phyloP scores from a whole-genome alignment of 331 rosid species.

The Cucumis variabilis region DNA sequence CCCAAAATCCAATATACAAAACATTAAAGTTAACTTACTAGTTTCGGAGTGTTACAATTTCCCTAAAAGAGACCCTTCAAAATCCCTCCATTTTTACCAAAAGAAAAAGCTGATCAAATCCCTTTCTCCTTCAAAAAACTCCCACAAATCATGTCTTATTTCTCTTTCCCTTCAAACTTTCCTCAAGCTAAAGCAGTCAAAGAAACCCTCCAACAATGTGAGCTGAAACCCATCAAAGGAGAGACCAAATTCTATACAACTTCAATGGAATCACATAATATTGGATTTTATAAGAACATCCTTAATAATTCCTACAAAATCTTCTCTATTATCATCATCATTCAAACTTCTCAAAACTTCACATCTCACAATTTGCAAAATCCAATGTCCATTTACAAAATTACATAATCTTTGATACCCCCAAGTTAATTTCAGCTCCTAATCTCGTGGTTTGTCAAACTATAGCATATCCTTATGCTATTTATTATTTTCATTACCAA shows the following conservation, averaged over 20 bases:
- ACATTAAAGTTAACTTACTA: too few relatives aligned
- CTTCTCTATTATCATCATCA: background rate
- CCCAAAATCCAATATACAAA: too few relatives aligned
- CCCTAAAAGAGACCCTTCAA: too few relatives aligned
- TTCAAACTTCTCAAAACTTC: conserved; percentile 43
- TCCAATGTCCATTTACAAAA: conserved; percentile 63
- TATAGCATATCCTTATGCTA: conserved; percentile 77
- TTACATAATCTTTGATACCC: conserved; percentile 53
- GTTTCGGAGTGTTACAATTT: too few relatives aligned
- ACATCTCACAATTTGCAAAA: conserved; percentile 49
- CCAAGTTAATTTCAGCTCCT: background rate
- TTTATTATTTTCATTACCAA: conserved; percentile 70
- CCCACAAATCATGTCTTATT: too few relatives aligned
- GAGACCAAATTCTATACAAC: conserved; percentile 76
- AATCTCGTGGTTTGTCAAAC: conserved; percentile 76
- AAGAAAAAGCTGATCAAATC: too few relatives aligned
- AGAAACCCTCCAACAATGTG: conserved; percentile 45
- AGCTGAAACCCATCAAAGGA: conserved; percentile 55
- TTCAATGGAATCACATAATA: conserved; percentile 73
- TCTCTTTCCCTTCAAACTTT: too few relatives aligned
- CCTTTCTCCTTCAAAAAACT: too few relatives aligned
- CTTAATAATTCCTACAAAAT: background rate
- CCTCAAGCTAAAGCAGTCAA: too few relatives aligned
- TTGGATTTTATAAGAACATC: conserved; percentile 45
- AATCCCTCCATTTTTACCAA: too few relatives aligned